Base-by-base conservation (phyloP, 495 filamentous ascomycete species). In the Cenococcum geophilum region DNA sequence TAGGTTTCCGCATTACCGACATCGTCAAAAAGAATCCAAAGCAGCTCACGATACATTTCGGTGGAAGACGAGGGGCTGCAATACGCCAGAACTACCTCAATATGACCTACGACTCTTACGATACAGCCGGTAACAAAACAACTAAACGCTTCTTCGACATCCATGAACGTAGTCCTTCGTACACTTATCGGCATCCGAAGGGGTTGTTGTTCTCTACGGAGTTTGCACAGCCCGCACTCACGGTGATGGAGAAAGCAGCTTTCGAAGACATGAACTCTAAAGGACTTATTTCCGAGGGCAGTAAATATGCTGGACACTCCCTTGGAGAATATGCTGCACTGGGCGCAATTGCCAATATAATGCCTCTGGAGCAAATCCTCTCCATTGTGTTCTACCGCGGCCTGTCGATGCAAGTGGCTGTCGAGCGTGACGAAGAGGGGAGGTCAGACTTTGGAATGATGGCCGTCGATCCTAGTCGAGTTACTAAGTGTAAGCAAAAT, bases 21-120 rank as follows among this genome's bases (percentile, higher is more conserved):
- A 97, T 99, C 64, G 95, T 99, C 73, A 93, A 91, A 79, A 97
- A 97, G 75, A 99, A 99, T 75, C 93, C 93, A 54, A 96, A 96
- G 80, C 93, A 99, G 76, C 83, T 99, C 61, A 99, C 95, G 1
- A 91, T 99, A 61, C 87, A 99, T 78, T 99, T 99, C 69, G 93
- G 95, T 75, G 93, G 93, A 60, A 89, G 92, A 60, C 87, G 90
- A 25, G 93, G 93, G 66, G 97, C 97, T 76, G 89, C 91, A 35
- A 99, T 99, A 63, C 89, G 95, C 58, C 84, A 95, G 71, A 97
- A 97, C 74, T 99, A 99, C 80, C 97, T 97, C 91, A 84, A 91
- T 27, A 99, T 99, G 93, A 97, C 95, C 61, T 97, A 97, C 76
- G 95, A 99, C 77, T 90, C 91, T 5, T 89, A 97, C 40, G 86